Evolutionary conservation across 495 filamentous ascomycete genomes (phyloP), one percentile per base, ranked within the genome.

Genomic region (Aspergillus leporis): DNA sequence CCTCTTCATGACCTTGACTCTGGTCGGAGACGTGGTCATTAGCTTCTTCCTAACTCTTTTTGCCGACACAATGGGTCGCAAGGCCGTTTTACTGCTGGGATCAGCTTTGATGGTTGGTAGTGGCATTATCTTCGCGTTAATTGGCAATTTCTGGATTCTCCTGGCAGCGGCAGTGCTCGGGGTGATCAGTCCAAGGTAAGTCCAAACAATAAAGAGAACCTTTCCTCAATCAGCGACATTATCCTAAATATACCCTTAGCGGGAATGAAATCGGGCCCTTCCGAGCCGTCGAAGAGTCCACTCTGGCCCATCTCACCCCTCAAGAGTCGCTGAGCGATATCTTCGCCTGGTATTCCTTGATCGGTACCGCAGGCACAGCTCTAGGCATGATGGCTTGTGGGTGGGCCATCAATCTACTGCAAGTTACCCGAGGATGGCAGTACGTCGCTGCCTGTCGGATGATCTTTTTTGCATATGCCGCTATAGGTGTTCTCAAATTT

Each of bases 1-100:
- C 16, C 77, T 92, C 5, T 94, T 96, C 70, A 96, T 96, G 90
- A 92, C 89, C 4, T 72, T 93, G 49, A 96, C 92, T 0, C 73
- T 95, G 53, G 73, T 90, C 18, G 91, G 92, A 28, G 92, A 96
- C 75, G 87, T 90, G 2, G 61, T 86, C 25, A 87, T 95, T 56
- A 91, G 90, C 52, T 85, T 92, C 19, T 64, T 88, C 23, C 78
- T 96, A 23, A 92, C 91, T 0, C 73, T 91, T 3, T 83, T 89
- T 56, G 90, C 91, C 3, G 91, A 95, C 75, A 71, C 78, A 1
- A 70, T 92, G 51, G 91, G 91, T 12, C 80, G 91, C 51, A 84
- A 85, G 56, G 80, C 77, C 5, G 85, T 88, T n/a, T 72, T 95
- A n/a, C 69, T 83, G 2, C 63, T 87, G 10, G 91, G 91, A 0